Evolutionary conservation across 768 basidiomycete species (phyloP).

Genomic region (Phallus indusiatus): DNA sequence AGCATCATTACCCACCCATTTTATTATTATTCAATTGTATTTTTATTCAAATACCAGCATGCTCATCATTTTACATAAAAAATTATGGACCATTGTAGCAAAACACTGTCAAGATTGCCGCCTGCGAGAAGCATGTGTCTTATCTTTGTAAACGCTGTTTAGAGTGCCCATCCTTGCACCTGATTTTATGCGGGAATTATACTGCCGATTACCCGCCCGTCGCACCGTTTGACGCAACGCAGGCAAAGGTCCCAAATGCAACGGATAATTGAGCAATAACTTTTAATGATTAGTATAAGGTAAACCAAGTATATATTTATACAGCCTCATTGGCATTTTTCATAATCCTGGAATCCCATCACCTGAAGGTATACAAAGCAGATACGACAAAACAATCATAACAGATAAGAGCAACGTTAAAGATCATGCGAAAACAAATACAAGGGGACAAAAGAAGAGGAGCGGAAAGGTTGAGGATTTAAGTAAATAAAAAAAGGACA

Average conservation of each 20-base stretch:
- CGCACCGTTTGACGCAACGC: too few species aligned
- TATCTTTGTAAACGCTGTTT: too few species aligned
- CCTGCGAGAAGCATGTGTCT: too few species aligned
- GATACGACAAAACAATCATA: neutral
- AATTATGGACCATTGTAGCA: too few species aligned
- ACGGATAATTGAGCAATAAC: too few species aligned
- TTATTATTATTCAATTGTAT: slow-evolving; percentile 12
- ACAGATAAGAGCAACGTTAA: neutral
- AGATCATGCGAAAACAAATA: neutral
- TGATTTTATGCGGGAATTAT: too few species aligned
- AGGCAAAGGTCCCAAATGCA: too few species aligned
- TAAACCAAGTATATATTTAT: slow-evolving; percentile 38
- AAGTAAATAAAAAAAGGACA: neutral
- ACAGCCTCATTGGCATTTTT: slow-evolving; percentile 30
- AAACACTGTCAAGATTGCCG: too few species aligned
- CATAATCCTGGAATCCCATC: neutral
- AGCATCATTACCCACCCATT: slow-evolving; percentile 9
- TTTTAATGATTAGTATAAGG: slow-evolving; percentile 19
- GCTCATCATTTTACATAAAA: too few species aligned
- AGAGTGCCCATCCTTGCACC: too few species aligned
- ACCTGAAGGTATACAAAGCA: neutral
- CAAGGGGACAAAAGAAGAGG: neutral
- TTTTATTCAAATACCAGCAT: too few species aligned
- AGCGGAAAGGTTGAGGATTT: neutral
- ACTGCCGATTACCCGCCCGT: too few species aligned